A percentile compares a stretch with the other conserved stretches of the same genome.
Evolutionary conservation across 2,329 filamentous ascomycete genomes (phyloP).

Genomic region (Chaetomium strumarium): DNA sequence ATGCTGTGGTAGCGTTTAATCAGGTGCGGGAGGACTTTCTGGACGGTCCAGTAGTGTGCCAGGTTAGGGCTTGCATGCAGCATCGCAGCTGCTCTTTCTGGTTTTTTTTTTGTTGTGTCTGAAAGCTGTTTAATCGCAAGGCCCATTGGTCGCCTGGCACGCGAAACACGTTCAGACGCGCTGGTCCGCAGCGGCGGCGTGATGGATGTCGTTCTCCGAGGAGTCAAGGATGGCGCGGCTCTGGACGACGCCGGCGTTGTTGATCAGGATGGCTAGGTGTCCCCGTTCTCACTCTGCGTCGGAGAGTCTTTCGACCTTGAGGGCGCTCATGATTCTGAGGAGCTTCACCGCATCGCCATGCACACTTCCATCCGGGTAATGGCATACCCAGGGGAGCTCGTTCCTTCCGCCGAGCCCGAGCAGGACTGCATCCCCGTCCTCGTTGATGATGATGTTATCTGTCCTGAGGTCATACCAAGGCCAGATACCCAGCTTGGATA

Average conservation of each 20-base stretch:
- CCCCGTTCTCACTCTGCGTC: neutral
- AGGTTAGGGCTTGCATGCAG: constrained; percentile 16
- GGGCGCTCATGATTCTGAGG: neutral
- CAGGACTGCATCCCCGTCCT: neutral
- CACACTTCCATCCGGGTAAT: neutral
- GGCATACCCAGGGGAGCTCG: constrained; percentile 4
- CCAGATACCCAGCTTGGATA: neutral
- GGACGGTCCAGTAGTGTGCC: too few species aligned
- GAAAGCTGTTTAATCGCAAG: neutral
- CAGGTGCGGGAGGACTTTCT: too few species aligned
- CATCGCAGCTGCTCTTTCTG: constrained; percentile 8
- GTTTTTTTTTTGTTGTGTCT: constrained; percentile 17
- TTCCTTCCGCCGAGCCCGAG: constrained; percentile 3
- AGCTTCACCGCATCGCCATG: constrained; percentile 2
- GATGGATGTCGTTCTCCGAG: too few species aligned
- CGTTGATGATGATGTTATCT: constrained; percentile 7
- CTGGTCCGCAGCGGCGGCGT: constrained; percentile 13
- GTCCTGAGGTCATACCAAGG: constrained; percentile 8
- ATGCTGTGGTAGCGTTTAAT: too few species aligned
- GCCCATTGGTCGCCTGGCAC: constrained; percentile 17
- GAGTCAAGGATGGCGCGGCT: too few species aligned
- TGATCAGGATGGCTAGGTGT: too few species aligned
- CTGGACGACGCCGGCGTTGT: too few species aligned
- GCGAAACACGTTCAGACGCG: constrained; percentile 18
- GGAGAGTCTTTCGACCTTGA: neutral